phyloP scores from a whole-genome alignment of 2,329 filamentous ascomycete species.

The Xylaria sp. region DNA sequence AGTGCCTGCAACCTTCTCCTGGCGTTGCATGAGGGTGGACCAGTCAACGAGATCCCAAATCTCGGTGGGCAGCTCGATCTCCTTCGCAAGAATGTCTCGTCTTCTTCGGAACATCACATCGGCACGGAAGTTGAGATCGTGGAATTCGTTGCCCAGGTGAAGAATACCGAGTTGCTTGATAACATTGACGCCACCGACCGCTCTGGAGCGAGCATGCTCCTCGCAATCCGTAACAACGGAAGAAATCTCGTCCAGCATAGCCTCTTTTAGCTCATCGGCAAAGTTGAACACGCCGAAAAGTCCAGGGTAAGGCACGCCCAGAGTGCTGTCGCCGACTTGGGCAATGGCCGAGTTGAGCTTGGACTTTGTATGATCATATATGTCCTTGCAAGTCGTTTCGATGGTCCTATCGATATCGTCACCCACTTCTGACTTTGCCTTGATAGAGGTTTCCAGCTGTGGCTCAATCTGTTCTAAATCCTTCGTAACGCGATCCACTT shows the following conservation, averaged over 20 bases:
- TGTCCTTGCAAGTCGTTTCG: constrained; percentile 76
- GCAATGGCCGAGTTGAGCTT: constrained; percentile 71
- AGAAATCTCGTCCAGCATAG: constrained; percentile 85
- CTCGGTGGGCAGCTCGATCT: constrained; percentile 84
- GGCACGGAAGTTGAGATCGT: constrained; percentile 78
- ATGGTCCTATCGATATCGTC: constrained; percentile 77
- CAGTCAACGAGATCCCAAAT: constrained; percentile 91
- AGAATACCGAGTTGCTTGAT: constrained; percentile 85
- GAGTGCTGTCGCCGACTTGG: constrained; percentile 68
- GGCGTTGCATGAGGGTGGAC: constrained; percentile 72
- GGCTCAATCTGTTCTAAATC: constrained; percentile 82
- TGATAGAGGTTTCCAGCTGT: constrained; percentile 75
- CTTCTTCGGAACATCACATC: constrained; percentile 92
- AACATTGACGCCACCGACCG: constrained; percentile 72
- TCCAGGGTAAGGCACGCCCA: constrained; percentile 82
- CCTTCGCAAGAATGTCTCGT: constrained; percentile 72
- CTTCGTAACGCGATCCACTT: constrained; percentile 74
- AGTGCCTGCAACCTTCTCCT: constrained; percentile 91
- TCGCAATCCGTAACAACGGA: constrained; percentile 75
- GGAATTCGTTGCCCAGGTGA: constrained; percentile 82
- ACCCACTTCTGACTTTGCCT: constrained; percentile 70
- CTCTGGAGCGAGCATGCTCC: constrained; percentile 73
- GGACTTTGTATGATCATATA: constrained; percentile 77
- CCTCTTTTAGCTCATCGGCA: constrained; percentile 85
- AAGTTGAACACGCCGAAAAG: constrained; percentile 82